These are phyloP conservation scores for Pythium apleroticum DNA, from an alignment of 352 stramenopile species.

Conservation along the genomic window DNA sequence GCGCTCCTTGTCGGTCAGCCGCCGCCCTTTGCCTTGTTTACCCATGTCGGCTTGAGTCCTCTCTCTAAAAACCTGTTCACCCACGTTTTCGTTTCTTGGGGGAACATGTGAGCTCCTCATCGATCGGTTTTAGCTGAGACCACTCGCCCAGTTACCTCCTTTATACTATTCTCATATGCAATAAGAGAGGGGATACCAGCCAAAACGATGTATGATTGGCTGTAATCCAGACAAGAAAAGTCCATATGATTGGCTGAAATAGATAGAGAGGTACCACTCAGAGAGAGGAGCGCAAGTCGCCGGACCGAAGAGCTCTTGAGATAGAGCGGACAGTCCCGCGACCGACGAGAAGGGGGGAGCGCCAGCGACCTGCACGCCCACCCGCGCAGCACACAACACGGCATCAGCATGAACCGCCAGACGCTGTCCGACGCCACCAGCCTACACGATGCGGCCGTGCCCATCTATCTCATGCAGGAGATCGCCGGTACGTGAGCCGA, in stretches of 20 bases:
- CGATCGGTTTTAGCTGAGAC: conserved; percentile 19
- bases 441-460: conserved; percentile 78
- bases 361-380: background rate
- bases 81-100: conserved; percentile 23
- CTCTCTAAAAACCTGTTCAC: conserved; percentile 28
- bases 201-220: background rate
- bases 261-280: background rate
- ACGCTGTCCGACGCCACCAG: conserved; percentile 78
- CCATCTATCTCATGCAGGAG: conserved; percentile 85
- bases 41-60: conserved; percentile 24
- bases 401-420: conserved; percentile 71
- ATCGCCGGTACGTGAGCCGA: conserved; percentile 56
- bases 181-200: conserved; percentile 1
- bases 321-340: conserved; percentile 20
- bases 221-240: background rate
- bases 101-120: conserved; percentile 1
- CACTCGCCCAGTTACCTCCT: background rate
- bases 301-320: conserved; percentile 26
- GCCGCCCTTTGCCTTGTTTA: conserved; percentile 42
- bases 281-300: conserved; percentile 25
- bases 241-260: conserved; percentile 20
- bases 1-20: conserved; percentile 61
- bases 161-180: background rate
- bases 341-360: conserved; percentile 17
- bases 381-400: background rate